Evolutionary conservation across 169 alveolate genomes (phyloP).

Genomic region (Plasmodium ovale): DNA sequence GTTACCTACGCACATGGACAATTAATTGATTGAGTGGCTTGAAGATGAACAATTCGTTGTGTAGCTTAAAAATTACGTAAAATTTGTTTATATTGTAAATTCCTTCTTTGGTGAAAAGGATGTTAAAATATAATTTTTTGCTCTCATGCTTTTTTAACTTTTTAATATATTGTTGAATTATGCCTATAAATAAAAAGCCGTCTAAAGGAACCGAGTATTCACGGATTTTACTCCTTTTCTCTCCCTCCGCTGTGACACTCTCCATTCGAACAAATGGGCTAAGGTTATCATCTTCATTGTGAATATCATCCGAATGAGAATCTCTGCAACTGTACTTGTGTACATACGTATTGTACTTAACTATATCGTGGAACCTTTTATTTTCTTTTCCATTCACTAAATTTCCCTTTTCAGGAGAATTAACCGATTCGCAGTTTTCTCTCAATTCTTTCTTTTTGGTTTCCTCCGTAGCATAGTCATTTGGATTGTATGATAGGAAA

Average conservation of each 20-base stretch:
- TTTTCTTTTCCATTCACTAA: not conserved
- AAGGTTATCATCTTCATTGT: too few relatives aligned
- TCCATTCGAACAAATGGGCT: not conserved
- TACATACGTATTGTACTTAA: constrained; percentile 7
- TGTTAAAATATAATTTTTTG: constrained; percentile 54
- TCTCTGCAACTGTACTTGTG: not conserved
- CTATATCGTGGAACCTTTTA: constrained; percentile 14
- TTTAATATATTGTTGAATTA: constrained; percentile 50
- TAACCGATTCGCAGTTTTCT: not conserved
- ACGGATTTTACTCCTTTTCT: not conserved
- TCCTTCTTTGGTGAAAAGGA: constrained; percentile 52
- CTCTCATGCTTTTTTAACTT: constrained; percentile 37
- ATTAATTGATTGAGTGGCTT: constrained; percentile 48
- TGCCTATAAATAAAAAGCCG: constrained; percentile 43
- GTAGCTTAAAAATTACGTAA: constrained; percentile 17
- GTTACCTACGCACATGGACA: constrained; percentile 35
- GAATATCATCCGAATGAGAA: too few relatives aligned
- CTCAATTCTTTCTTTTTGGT: not conserved
- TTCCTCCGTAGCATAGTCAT: not conserved
- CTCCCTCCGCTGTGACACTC: not conserved
- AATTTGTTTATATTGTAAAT: constrained; percentile 66
- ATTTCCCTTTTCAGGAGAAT: not conserved
- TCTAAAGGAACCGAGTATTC: constrained; percentile 22
- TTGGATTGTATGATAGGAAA: not conserved
- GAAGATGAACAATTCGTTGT: constrained; percentile 28